Evolutionary conservation across 352 stramenopile species (phyloP).

Genomic region (Phytopythium litorale): DNA sequence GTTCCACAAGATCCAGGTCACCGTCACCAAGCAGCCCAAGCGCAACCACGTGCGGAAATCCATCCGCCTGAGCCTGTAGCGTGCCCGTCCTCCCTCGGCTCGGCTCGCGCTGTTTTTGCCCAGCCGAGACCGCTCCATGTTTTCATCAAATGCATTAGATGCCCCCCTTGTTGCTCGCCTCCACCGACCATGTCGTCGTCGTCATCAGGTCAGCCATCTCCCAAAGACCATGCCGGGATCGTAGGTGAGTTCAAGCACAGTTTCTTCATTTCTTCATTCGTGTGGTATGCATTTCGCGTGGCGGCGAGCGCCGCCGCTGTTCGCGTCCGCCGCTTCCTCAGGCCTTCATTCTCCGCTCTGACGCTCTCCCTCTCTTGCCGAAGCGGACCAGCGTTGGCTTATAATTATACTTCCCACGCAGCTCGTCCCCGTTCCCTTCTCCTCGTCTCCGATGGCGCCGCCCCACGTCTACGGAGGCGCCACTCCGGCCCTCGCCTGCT

Average conservation of each 20-base stretch:
- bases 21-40: slow-evolving; percentile 68
- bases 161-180: not conserved
- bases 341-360: not conserved
- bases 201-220: too few species aligned
- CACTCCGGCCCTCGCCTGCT: not conserved
- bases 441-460: not conserved
- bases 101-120: not conserved
- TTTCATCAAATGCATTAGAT: not conserved
- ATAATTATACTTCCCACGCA: not conserved
- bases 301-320: not conserved
- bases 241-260: too few species aligned
- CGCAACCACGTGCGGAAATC: slow-evolving; percentile 58
- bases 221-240: too few species aligned
- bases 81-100: not conserved
- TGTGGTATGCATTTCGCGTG: not conserved
- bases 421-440: not conserved
- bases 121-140: not conserved
- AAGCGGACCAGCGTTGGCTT: not conserved
- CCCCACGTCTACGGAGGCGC: not conserved
- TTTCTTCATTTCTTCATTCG: too few species aligned
- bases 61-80: slow-evolving; percentile 45
- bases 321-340: not conserved
- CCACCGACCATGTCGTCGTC: not conserved
- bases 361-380: not conserved
- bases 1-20: slow-evolving; percentile 62